Percentiles rank a stretch among this genome's conserved stretches.
Conservation (phyloP, 169 alveolate species). For the Plasmodium blacklocki region DNA sequence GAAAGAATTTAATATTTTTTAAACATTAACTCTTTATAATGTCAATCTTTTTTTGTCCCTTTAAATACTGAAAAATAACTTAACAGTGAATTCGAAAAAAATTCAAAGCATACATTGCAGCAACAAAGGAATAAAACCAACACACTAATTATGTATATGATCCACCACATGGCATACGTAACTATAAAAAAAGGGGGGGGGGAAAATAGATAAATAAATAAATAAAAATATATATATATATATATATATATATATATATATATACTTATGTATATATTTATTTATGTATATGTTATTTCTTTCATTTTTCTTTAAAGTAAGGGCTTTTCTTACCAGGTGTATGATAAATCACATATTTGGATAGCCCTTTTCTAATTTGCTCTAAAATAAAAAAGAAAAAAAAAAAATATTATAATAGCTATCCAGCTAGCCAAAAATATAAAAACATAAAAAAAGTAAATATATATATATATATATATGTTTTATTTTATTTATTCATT, state of each 20-base stretch:
- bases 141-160: slow-evolving; percentile 53
- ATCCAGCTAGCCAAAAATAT: no score
- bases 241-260: neutral
- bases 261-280: neutral
- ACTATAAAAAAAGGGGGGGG: neutral
- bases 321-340: slow-evolving; percentile 42
- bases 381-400: slow-evolving; percentile 20
- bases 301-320: neutral
- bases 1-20: no score
- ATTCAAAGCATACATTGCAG: slow-evolving; percentile 62
- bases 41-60: slow-evolving; percentile 27
- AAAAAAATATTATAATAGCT: neutral
- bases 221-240: neutral
- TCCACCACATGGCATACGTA: slow-evolving; percentile 76
- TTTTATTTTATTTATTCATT: neutral
- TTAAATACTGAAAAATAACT: slow-evolving; percentile 35
- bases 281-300: neutral
- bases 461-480: neutral
- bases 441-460: no score
- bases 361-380: slow-evolving; percentile 41
- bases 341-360: slow-evolving; percentile 67
- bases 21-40: neutral
- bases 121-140: slow-evolving; percentile 70
- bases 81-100: slow-evolving; percentile 41
- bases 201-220: neutral